Evolutionary conservation across 139 green algal species (phyloP).

Genomic region (Coelastrella sp.): DNA sequence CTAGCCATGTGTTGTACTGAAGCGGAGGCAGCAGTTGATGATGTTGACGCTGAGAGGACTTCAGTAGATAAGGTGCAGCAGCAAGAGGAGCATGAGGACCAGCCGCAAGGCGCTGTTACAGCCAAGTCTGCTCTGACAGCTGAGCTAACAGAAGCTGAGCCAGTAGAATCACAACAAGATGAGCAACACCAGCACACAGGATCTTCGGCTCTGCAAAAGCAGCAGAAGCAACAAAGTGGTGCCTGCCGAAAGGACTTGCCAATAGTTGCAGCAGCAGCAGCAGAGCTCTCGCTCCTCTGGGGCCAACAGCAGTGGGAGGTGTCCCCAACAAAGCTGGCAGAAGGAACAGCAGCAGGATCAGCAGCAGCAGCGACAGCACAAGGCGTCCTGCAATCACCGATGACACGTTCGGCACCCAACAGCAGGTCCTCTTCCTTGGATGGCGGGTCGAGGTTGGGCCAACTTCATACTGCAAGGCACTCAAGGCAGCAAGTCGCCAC

Average conservation of each 20-base stretch:
- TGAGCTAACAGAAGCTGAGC: background rate
- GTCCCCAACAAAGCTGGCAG: background rate
- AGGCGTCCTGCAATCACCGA: background rate
- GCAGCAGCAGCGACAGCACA: background rate
- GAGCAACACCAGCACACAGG: background rate
- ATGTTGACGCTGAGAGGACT: too few relatives aligned
- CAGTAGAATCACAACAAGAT: background rate
- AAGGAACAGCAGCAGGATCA: background rate
- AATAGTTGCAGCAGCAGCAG: background rate
- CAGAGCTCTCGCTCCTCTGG: background rate
- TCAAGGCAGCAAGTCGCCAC: too few relatives aligned
- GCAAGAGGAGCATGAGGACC: background rate
- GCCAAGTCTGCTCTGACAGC: background rate
- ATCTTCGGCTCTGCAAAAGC: background rate
- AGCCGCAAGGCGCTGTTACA: background rate
- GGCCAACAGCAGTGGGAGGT: background rate
- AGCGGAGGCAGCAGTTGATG: too few relatives aligned
- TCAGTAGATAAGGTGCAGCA: background rate
- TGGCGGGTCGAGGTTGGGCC: background rate
- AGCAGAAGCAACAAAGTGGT: background rate
- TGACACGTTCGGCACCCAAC: background rate
- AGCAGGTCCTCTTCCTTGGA: conserved; percentile 17
- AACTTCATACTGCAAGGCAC: background rate
- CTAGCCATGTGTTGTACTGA: too few relatives aligned
- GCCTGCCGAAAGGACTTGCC: background rate